Evolutionary conservation across 2,329 filamentous ascomycete species (phyloP).

Genomic region (Capronia americana): DNA sequence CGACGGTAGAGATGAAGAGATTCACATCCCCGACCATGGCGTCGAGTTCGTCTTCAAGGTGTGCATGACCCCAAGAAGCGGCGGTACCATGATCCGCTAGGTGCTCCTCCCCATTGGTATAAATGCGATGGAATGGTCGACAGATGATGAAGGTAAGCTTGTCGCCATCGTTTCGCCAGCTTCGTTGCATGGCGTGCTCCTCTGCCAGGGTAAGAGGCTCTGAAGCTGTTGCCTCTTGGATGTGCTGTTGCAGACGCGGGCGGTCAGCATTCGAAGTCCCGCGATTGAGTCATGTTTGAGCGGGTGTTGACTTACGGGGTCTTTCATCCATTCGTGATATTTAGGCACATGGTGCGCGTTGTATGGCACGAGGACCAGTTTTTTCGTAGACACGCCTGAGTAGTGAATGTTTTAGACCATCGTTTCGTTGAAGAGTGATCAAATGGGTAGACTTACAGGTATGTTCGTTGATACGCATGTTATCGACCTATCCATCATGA

Average conservation of each 20-base stretch:
- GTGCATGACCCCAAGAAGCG: not conserved
- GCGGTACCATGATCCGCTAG: constrained; percentile 56
- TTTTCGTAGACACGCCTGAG: constrained; percentile 70
- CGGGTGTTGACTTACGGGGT: constrained; percentile 59
- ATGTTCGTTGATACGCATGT: constrained; percentile 46
- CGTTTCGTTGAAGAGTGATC: not conserved
- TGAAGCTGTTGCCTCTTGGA: constrained; percentile 85
- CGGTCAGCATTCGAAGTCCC: not conserved
- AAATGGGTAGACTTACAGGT: constrained; percentile 39
- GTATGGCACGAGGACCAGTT: constrained; percentile 82
- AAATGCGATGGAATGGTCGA: constrained; percentile 18
- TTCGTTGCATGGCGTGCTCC: constrained; percentile 89
- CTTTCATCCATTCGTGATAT: constrained; percentile 93
- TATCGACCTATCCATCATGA: constrained; percentile 23
- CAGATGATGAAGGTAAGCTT: constrained; percentile 88
- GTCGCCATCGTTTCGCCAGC: constrained; percentile 80
- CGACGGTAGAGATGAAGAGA: constrained; percentile 72
- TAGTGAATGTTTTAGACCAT: constrained; percentile 7
- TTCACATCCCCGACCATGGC: constrained; percentile 78
- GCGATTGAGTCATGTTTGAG: constrained; percentile 28
- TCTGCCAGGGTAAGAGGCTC: constrained; percentile 79
- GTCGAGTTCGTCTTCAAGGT: constrained; percentile 31
- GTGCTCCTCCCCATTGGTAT: constrained; percentile 45
- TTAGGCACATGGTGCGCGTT: constrained; percentile 77
- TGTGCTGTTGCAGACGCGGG: constrained; percentile 58